These are phyloP conservation scores for Talaromyces pinophilus DNA, from an alignment of 2,329 filamentous ascomycete species.

Conservation along the genomic window DNA sequence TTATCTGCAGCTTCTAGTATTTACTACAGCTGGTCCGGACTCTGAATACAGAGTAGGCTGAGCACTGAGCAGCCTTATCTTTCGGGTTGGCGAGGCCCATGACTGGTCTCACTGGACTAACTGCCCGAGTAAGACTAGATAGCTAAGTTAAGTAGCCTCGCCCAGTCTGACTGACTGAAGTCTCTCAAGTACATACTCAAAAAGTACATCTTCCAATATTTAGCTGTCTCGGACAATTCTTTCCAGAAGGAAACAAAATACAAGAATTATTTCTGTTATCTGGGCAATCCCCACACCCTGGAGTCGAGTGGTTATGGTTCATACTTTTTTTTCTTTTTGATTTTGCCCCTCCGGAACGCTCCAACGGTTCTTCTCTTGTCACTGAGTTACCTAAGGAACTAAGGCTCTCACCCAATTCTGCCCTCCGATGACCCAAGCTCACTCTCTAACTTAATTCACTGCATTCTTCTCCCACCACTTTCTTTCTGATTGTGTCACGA, in stretches of 20 bases:
- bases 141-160: neutral
- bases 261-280: neutral
- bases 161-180: no score
- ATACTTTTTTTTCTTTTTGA: neutral
- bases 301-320: slow-evolving; percentile 5
- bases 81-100: neutral
- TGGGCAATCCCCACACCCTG: neutral
- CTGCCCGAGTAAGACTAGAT: slow-evolving; percentile 7
- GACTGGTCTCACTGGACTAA: slow-evolving; percentile 7
- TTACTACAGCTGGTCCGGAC: neutral
- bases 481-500: neutral
- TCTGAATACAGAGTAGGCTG: neutral
- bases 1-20: neutral
- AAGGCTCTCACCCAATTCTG: slow-evolving; percentile 3
- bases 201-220: neutral
- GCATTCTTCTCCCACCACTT: neutral
- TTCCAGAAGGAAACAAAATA: neutral
- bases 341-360: slow-evolving; percentile 15
- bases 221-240: neutral
- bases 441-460: slow-evolving; percentile 7
- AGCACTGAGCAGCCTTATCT: slow-evolving; percentile 5
- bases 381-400: neutral
- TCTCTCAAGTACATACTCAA: neutral
- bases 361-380: neutral
- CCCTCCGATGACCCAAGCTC: slow-evolving; percentile 11